Evolutionary conservation across 192 early-diverging fungal genomes (phyloP).

Genomic region (Entomortierella beljakovae): DNA sequence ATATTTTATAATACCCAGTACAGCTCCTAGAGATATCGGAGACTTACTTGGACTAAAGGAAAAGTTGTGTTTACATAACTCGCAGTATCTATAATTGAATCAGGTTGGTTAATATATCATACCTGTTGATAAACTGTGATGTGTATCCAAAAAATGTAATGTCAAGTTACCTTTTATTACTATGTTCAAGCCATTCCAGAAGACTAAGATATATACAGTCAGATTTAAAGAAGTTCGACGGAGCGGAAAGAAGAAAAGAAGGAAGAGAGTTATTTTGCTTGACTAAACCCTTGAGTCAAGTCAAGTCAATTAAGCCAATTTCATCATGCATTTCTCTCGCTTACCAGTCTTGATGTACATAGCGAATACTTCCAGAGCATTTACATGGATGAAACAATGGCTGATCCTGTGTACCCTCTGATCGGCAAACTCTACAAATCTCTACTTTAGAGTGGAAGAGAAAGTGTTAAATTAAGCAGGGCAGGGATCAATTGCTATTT

Average conservation of each 20-base stretch:
- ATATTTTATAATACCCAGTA: background rate
- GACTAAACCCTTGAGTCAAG: no score
- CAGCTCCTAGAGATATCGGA: background rate
- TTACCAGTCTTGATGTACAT: slow-evolving; percentile 93
- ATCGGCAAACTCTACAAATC: slow-evolving; percentile 87
- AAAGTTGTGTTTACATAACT: slow-evolving; percentile 90
- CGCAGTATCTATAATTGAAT: slow-evolving; percentile 71
- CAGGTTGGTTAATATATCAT: no score
- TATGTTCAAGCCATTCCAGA: slow-evolving; percentile 87
- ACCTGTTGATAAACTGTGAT: no score
- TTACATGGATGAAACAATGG: slow-evolving; percentile 95
- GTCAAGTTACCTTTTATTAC: slow-evolving; percentile 72
- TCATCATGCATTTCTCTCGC: no score
- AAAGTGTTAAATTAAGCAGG: no score
- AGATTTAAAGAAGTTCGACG: no score
- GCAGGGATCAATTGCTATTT: no score
- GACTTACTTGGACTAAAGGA: slow-evolving; percentile 84
- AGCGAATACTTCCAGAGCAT: slow-evolving; percentile 94
- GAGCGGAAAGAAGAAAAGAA: no score
- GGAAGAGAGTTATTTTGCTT: no score
- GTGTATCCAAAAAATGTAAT: background rate
- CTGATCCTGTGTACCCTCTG: slow-evolving; percentile 79
- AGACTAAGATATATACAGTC: slow-evolving; percentile 57
- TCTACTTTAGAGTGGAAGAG: slow-evolving; percentile 30
- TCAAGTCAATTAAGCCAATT: no score